Conservation (phyloP, 2,329 filamentous ascomycete genomes). For the Reticulascus tulasneorum region DNA sequence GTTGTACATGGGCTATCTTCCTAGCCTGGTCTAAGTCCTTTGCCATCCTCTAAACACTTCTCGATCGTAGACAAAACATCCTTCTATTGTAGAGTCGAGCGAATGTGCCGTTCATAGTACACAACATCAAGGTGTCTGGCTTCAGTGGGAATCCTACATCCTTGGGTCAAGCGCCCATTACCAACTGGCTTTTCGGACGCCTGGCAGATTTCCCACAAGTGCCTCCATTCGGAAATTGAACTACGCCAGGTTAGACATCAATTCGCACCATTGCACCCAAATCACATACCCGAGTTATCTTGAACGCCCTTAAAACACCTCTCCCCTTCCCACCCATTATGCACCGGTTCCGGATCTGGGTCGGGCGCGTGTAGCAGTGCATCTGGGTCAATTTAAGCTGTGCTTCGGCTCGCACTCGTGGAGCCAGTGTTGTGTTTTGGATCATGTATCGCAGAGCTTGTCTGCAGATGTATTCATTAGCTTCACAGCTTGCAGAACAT, state of each 20-base stretch:
- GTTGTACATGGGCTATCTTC: too few species aligned
- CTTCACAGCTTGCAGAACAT: not conserved
- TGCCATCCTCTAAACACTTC: not conserved
- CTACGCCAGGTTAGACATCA: slow-evolving; percentile 42
- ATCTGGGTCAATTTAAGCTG: slow-evolving; percentile 92
- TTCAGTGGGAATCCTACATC: too few species aligned
- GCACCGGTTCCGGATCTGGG: slow-evolving; percentile 92
- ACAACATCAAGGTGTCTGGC: too few species aligned
- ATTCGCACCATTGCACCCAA: not conserved
- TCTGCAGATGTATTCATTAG: slow-evolving; percentile 40
- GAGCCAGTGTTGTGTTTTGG: slow-evolving; percentile 82
- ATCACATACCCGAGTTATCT: slow-evolving; percentile 78
- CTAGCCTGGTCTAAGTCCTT: too few species aligned
- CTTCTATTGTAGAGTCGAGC: not conserved
- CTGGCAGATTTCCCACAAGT: slow-evolving; percentile 77
- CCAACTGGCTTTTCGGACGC: slow-evolving; percentile 96
- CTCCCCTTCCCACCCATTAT: slow-evolving; percentile 85
- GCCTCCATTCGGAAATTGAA: slow-evolving; percentile 92
- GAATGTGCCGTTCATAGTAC: not conserved
- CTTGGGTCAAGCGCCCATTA: too few species aligned
- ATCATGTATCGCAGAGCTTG: slow-evolving; percentile 93
- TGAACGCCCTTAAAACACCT: slow-evolving; percentile 90
- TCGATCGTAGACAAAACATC: not conserved
- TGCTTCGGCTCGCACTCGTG: slow-evolving; percentile 80
- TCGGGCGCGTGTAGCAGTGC: slow-evolving; percentile 91